These are phyloP conservation scores for Drechslera avenae DNA, from an alignment of 2,329 filamentous ascomycete genomes.

Conservation along the genomic window DNA sequence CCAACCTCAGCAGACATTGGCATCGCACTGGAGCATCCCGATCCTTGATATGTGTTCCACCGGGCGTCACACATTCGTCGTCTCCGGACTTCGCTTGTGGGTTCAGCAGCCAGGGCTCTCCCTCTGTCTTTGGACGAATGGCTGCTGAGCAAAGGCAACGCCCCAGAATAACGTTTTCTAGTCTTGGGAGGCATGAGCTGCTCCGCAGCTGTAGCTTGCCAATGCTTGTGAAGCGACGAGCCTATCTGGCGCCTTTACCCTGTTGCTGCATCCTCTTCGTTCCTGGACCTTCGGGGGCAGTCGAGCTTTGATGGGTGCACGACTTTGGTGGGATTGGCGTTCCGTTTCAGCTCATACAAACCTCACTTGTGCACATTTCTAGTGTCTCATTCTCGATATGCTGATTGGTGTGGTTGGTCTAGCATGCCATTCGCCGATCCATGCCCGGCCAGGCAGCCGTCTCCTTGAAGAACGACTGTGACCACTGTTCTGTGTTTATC, in stretches of 20 bases:
- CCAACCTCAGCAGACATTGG: neutral
- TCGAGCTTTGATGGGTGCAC: slow-evolving; percentile 32
- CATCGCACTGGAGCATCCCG: neutral
- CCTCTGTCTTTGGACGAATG: slow-evolving; percentile 32
- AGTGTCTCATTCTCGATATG: neutral
- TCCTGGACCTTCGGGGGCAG: slow-evolving; percentile 19
- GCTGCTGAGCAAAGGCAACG: slow-evolving; percentile 46
- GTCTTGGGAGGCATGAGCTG: slow-evolving; percentile 11
- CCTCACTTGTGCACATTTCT: too few relatives aligned
- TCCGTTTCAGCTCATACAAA: slow-evolving; percentile 45
- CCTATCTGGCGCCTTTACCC: slow-evolving; percentile 41
- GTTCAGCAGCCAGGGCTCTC: slow-evolving; percentile 34
- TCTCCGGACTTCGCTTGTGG: slow-evolving; percentile 36
- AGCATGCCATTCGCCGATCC: slow-evolving; percentile 16
- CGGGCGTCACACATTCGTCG: slow-evolving; percentile 32
- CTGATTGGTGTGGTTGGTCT: neutral
- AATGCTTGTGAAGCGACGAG: slow-evolving; percentile 25
- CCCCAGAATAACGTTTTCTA: slow-evolving; percentile 35
- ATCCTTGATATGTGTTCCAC: neutral
- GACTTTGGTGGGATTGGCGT: slow-evolving; percentile 36
- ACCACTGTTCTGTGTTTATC: neutral
- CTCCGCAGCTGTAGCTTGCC: slow-evolving; percentile 18
- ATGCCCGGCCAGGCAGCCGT: slow-evolving; percentile 16
- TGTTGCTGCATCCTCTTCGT: slow-evolving; percentile 31
- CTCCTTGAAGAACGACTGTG: neutral